Percentiles rank a stretch among this genome's conserved stretches.
Conservation (phyloP, 805 yeast genomes). For the Candida sakaeoensis region DNA sequence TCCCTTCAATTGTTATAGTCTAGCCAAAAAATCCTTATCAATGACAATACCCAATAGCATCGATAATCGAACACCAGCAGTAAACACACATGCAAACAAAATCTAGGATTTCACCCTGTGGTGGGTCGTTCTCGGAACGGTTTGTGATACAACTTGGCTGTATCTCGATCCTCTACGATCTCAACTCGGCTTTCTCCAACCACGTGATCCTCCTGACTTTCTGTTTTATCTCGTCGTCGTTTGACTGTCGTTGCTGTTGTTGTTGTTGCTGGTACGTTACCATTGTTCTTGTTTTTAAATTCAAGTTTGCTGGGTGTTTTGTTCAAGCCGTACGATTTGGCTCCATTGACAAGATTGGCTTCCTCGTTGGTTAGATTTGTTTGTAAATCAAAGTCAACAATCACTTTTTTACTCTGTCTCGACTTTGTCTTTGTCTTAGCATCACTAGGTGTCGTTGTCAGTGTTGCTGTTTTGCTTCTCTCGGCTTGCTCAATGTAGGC, state of each 20-base stretch:
- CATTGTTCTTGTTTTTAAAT: background rate
- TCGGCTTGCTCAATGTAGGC: background rate
- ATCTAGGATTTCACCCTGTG: too few species aligned
- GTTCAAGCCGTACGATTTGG: background rate
- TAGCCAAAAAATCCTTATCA: background rate
- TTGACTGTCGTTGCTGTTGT: background rate
- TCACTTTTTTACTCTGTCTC: background rate
- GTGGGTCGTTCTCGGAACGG: conserved; percentile 10
- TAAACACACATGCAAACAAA: too few species aligned
- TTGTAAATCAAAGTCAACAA: conserved; percentile 5
- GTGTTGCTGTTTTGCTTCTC: too few species aligned
- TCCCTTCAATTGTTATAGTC: background rate
- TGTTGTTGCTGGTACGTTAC: background rate
- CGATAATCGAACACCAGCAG: background rate
- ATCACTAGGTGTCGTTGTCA: too few species aligned
- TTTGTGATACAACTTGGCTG: conserved; percentile 3
- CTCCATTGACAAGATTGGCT: background rate
- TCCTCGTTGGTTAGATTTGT: background rate
- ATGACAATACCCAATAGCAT: conserved; percentile 1
- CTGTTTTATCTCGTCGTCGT: conserved; percentile 2
- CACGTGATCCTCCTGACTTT: too few species aligned
- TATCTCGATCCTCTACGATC: background rate
- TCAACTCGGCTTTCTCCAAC: background rate
- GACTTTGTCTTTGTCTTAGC: too few species aligned
- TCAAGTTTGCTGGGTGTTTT: background rate